Evolutionary conservation across 2,329 filamentous ascomycete species (phyloP).

Genomic region (Aureobasidium lini): DNA sequence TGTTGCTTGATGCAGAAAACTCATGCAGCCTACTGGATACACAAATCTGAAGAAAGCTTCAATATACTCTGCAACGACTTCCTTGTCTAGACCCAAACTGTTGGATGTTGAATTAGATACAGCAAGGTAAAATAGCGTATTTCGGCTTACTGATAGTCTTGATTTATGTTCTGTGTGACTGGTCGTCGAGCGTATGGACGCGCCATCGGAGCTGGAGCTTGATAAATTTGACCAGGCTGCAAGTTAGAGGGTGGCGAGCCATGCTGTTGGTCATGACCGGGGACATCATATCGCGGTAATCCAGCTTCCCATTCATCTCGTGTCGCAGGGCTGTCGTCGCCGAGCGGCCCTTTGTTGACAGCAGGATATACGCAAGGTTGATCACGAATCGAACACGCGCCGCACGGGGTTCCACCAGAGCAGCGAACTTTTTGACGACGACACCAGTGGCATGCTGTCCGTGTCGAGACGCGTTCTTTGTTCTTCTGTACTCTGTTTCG

Average conservation of each 20-base stretch:
- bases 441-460: slow-evolving; percentile 4
- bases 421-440: slow-evolving; percentile 5
- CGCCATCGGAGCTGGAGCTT: not conserved
- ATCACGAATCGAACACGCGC: not conserved
- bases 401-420: not conserved
- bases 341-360: not conserved
- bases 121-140: not conserved
- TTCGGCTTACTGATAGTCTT: not conserved
- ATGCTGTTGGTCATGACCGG: not conserved
- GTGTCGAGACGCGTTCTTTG: not conserved
- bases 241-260: not conserved
- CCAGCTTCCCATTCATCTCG: not conserved
- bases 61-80: slow-evolving; percentile 2
- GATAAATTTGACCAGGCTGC: not conserved
- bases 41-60: slow-evolving; percentile 9
- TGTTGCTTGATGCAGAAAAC: slow-evolving; percentile 1
- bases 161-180: not conserved
- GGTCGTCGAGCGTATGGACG: not conserved
- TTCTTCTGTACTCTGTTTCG: not conserved
- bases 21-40: slow-evolving; percentile 9
- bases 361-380: not conserved
- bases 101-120: not conserved
- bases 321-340: not conserved
- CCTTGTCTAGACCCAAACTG: slow-evolving; percentile 1
- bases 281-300: not conserved